phyloP scores from a whole-genome alignment of 108 stramenopile species.

The Cylindrotheca fusiformis region DNA sequence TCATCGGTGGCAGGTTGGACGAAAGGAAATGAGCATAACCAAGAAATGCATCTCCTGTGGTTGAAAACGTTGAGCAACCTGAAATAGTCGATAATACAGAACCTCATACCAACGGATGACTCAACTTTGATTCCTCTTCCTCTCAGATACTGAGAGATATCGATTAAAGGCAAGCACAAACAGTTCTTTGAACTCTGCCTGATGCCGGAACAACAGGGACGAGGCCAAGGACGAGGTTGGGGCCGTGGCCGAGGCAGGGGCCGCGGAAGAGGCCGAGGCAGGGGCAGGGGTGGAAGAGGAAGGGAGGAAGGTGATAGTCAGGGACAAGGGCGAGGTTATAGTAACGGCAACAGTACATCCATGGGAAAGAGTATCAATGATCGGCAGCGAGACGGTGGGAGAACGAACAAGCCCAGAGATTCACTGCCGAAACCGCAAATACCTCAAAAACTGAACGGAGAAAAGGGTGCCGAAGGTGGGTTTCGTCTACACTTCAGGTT shows the following conservation, averaged over 20 bases:
- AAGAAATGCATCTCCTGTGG: too few relatives aligned
- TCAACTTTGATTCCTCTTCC: too few relatives aligned
- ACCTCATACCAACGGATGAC: too few relatives aligned
- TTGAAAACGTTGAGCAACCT: too few relatives aligned
- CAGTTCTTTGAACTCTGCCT: too few relatives aligned
- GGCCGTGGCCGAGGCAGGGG: conserved; percentile 9
- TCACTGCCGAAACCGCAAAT: neutral
- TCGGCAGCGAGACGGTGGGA: neutral
- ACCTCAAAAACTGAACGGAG: conserved; percentile 42
- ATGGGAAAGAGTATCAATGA: neutral
- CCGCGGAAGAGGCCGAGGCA: conserved; percentile 4
- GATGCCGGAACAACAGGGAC: too few relatives aligned
- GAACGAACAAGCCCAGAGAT: neutral
- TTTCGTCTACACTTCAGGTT: neutral
- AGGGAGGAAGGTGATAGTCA: neutral
- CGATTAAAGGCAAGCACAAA: too few relatives aligned
- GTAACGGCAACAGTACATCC: neutral
- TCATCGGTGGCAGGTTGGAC: too few relatives aligned
- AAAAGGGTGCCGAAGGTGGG: conserved; percentile 52
- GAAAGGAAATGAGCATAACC: too few relatives aligned
- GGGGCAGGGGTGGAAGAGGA: conserved; percentile 11
- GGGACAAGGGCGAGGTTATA: conserved; percentile 4
- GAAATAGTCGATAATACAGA: too few relatives aligned
- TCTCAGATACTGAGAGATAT: too few relatives aligned
- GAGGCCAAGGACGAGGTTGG: conserved; percentile 1